Evolutionary conservation across 1,139 yeast species (phyloP).

Genomic region (Sugiyamaella japonica): DNA sequence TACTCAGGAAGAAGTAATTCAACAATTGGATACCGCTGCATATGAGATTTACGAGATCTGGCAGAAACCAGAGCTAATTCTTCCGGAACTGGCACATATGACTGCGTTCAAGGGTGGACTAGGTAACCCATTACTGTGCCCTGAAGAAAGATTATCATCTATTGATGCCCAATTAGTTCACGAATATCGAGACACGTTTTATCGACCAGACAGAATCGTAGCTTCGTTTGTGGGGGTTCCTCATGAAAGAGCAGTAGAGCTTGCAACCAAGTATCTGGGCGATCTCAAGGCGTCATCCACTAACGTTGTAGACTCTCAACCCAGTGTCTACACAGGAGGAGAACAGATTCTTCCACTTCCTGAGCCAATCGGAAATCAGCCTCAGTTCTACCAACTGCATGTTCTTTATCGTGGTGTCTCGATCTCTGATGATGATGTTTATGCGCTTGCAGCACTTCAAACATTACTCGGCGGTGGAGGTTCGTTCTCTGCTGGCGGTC

Average conservation of each 20-base stretch:
- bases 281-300: constrained; percentile 46
- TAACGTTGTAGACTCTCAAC: constrained; percentile 20
- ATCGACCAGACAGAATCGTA: constrained; percentile 79
- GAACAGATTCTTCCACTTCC: constrained; percentile 53
- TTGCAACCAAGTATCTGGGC: constrained; percentile 65
- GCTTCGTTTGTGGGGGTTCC: constrained; percentile 87
- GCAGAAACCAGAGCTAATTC: constrained; percentile 78
- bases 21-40: constrained; percentile 70
- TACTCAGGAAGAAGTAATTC: constrained; percentile 67
- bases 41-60: constrained; percentile 83
- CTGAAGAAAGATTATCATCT: constrained; percentile 60
- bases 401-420: constrained; percentile 89
- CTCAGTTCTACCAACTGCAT: constrained; percentile 83
- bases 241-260: constrained; percentile 64
- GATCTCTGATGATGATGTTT: constrained; percentile 79
- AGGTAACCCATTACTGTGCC: constrained; percentile 85
- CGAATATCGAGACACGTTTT: constrained; percentile 66
- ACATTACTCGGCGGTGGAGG: constrained; percentile 97
- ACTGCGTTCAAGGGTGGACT: constrained; percentile 79
- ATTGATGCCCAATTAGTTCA: constrained; percentile 56
- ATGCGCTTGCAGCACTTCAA: constrained; percentile 87
- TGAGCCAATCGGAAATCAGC: constrained; percentile 70
- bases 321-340: constrained; percentile 27
- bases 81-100: constrained; percentile 85
- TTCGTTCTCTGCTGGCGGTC: constrained; percentile 98